Evolutionary conservation across 2,329 filamentous ascomycete genomes (phyloP).

Genomic region (Ambrosiella cleistominuta): DNA sequence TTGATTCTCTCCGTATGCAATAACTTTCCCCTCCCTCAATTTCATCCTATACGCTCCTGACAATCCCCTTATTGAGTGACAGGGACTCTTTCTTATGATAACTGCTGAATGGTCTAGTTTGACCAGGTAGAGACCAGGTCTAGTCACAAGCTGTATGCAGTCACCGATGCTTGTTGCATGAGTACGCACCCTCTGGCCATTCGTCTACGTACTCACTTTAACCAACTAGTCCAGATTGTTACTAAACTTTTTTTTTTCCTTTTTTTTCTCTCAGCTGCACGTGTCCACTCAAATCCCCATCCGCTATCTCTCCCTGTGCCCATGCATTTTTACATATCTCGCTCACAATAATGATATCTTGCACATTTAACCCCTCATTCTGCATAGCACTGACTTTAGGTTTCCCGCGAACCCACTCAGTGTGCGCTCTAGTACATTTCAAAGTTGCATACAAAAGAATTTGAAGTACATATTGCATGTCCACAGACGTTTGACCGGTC

Average conservation of each 20-base stretch:
- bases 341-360: neutral
- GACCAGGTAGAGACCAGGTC: neutral
- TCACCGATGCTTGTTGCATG: neutral
- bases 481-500: neutral
- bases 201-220: constrained; percentile 7
- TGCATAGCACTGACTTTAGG: constrained; percentile 3
- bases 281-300: neutral
- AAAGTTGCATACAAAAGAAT: neutral
- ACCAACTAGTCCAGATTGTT: neutral
- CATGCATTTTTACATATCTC: neutral
- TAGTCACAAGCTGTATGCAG: constrained; percentile 2
- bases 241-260: neutral
- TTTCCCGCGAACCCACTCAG: neutral
- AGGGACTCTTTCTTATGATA: no score
- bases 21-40: neutral
- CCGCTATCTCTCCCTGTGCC: neutral
- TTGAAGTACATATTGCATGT: neutral
- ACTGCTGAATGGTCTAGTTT: neutral
- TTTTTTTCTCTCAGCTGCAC: neutral
- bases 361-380: constrained; percentile 6
- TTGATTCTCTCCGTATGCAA: neutral
- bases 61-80: neutral
- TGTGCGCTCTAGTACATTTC: constrained; percentile 3
- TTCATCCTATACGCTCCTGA: neutral
- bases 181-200: neutral